Evolutionary conservation across 2,329 filamentous ascomycete genomes (phyloP).

Genomic region (Alternaria viburni): DNA sequence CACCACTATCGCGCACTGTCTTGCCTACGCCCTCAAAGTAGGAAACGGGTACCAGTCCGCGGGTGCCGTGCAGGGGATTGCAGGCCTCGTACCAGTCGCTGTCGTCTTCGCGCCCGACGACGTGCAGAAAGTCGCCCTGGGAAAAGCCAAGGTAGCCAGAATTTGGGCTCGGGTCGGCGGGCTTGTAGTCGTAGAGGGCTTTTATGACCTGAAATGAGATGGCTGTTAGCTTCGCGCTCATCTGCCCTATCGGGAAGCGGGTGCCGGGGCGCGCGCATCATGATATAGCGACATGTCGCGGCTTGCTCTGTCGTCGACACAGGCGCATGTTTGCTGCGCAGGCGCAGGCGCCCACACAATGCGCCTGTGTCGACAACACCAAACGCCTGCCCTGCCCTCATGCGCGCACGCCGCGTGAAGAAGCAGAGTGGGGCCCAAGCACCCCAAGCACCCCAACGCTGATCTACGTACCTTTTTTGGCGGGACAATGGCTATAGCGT

Average conservation of each 20-base stretch:
- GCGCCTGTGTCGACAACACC: background rate
- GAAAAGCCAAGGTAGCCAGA: constrained; percentile 79
- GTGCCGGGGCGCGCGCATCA: constrained; percentile 14
- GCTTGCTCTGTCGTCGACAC: background rate
- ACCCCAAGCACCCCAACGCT: background rate
- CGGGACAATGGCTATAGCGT: constrained; percentile 84
- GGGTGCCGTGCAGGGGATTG: constrained; percentile 87
- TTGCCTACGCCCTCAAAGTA: constrained; percentile 94
- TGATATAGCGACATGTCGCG: constrained; percentile 2
- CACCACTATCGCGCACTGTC: constrained; percentile 84
- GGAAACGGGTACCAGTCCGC: constrained; percentile 89
- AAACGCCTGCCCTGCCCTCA: background rate
- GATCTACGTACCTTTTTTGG: constrained; percentile 78
- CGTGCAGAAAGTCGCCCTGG: constrained; percentile 96
- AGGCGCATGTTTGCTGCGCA: background rate
- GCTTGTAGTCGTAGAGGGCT: constrained; percentile 95
- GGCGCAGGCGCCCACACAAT: constrained; percentile 1
- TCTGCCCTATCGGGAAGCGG: constrained; percentile 23
- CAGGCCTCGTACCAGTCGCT: constrained; percentile 97
- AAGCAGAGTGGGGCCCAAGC: background rate
- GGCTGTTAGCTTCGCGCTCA: constrained; percentile 34
- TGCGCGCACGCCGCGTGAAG: background rate
- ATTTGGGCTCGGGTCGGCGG: constrained; percentile 67
- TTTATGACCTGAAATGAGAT: constrained; percentile 78
- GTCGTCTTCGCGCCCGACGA: constrained; percentile 94